Evolutionary conservation across 2,329 filamentous ascomycete genomes (phyloP).

Genomic region (Atkinsonella hypoxylon): DNA sequence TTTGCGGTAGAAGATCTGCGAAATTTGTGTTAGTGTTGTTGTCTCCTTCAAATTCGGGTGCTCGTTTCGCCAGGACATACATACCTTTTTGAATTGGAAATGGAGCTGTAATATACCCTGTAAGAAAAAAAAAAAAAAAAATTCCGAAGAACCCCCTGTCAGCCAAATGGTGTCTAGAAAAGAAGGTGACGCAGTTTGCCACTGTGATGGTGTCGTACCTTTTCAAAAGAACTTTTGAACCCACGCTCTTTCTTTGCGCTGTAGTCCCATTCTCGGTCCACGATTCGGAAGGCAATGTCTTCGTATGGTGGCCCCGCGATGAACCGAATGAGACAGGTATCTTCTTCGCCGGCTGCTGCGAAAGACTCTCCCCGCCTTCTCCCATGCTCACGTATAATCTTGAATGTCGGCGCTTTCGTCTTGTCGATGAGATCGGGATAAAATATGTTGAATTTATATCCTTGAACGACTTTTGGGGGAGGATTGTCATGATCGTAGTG

Average conservation of each 20-base stretch:
- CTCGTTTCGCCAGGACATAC: not conserved
- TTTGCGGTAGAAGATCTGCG: slow-evolving; percentile 9
- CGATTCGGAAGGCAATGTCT: slow-evolving; percentile 92
- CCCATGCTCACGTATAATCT: slow-evolving; percentile 88
- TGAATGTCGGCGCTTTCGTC: slow-evolving; percentile 86
- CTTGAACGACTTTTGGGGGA: slow-evolving; percentile 93
- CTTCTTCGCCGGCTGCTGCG: slow-evolving; percentile 86
- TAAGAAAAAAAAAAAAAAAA: not conserved
- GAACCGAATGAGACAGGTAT: slow-evolving; percentile 93
- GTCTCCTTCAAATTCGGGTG: not conserved
- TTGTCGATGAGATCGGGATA: slow-evolving; percentile 96
- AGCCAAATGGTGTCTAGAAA: slow-evolving; percentile 4
- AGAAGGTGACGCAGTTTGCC: slow-evolving; percentile 8
- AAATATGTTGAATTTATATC: slow-evolving; percentile 99
- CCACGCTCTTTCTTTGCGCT: slow-evolving; percentile 89
- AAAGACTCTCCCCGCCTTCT: slow-evolving; percentile 83
- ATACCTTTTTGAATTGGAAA: slow-evolving; percentile 96
- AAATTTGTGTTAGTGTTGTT: slow-evolving; percentile 1
- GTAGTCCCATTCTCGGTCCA: slow-evolving; percentile 98
- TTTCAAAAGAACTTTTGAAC: slow-evolving; percentile 94
- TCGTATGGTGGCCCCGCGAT: slow-evolving; percentile 92
- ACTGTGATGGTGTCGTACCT: slow-evolving; percentile 45
- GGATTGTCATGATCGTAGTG: slow-evolving; percentile 99
- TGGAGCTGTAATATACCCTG: slow-evolving; percentile 72
- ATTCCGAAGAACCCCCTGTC: not conserved